phyloP scores from a whole-genome alignment of 495 filamentous ascomycete species.

The Hyaloscypha bicolor region DNA sequence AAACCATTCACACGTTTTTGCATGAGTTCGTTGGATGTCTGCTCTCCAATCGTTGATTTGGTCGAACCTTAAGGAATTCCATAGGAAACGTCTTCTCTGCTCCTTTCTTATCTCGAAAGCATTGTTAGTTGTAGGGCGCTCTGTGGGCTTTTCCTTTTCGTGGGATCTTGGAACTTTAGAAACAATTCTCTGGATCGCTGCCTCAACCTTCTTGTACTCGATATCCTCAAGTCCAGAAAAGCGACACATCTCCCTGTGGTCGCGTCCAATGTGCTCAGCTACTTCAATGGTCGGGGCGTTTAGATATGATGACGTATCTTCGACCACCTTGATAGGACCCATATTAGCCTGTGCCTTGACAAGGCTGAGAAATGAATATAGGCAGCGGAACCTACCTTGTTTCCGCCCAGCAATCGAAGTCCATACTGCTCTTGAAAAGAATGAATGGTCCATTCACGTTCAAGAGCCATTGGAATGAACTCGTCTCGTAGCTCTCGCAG shows the following conservation, averaged over 20 bases:
- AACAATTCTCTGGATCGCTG: slow-evolving; percentile 20
- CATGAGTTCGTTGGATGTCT: slow-evolving; percentile 41
- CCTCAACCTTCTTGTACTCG: slow-evolving; percentile 36
- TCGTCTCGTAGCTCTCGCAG: slow-evolving; percentile 30
- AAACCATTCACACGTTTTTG: slow-evolving; percentile 55
- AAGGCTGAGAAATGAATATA: background rate
- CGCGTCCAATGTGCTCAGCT: slow-evolving; percentile 22
- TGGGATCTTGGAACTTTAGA: background rate
- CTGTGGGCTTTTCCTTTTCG: background rate
- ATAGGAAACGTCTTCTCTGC: slow-evolving; percentile 18
- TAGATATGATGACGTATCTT: slow-evolving; percentile 30
- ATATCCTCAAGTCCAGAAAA: slow-evolving; percentile 38
- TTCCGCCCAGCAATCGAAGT: slow-evolving; percentile 11
- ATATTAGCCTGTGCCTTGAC: background rate
- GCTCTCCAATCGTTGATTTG: slow-evolving; percentile 42
- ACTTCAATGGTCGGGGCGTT: slow-evolving; percentile 21
- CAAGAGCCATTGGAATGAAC: slow-evolving; percentile 28
- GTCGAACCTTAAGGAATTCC: slow-evolving; percentile 40
- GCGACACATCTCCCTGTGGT: slow-evolving; percentile 47
- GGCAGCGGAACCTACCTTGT: slow-evolving; percentile 16
- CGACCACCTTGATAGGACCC: slow-evolving; percentile 25
- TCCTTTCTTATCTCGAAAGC: slow-evolving; percentile 1
- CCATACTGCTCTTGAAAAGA: slow-evolving; percentile 33
- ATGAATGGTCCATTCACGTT: slow-evolving; percentile 28
- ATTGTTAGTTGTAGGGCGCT: background rate